These are phyloP conservation scores for Dioscorea dumetorum DNA, from an alignment of 106 monocot species.

Conservation along the genomic window DNA sequence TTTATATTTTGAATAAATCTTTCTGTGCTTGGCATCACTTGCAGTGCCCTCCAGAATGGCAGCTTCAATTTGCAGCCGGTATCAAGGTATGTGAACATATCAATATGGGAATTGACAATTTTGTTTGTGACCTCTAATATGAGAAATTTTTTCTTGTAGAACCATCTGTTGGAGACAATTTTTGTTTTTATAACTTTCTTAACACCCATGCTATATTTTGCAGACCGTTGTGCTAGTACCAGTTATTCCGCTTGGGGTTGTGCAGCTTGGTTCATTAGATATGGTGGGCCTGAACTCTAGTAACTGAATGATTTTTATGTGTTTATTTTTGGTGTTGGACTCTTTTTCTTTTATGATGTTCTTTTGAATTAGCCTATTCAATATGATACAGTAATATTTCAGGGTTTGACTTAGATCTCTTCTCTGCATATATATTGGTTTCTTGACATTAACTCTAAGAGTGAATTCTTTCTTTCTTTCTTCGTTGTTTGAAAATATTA, in stretches of 20 bases:
- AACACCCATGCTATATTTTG: slow-evolving; percentile 7
- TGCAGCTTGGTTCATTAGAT: slow-evolving; percentile 75
- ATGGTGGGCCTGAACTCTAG: slow-evolving; percentile 26
- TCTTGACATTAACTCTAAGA: too few relatives aligned
- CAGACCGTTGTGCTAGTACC: slow-evolving; percentile 85
- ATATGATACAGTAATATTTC: too few relatives aligned
- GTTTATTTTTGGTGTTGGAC: too few relatives aligned
- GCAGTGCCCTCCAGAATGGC: slow-evolving; percentile 51
- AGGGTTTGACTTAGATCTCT: too few relatives aligned
- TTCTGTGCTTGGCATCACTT: slow-evolving; percentile 1
- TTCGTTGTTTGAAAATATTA: too few relatives aligned
- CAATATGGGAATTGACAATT: background rate
- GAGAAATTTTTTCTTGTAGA: background rate
- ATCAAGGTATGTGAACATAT: slow-evolving; percentile 53
- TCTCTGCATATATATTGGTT: too few relatives aligned
- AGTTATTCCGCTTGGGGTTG: slow-evolving; percentile 43
- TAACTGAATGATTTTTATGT: background rate
- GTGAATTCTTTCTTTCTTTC: too few relatives aligned
- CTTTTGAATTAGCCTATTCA: too few relatives aligned
- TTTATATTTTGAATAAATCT: background rate
- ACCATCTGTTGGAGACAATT: background rate
- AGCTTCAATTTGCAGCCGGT: slow-evolving; percentile 49
- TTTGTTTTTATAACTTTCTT: background rate
- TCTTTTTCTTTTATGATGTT: too few relatives aligned
- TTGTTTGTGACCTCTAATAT: background rate